Evolutionary conservation across 257 asterid genomes (phyloP), one percentile per base, ranked within the genome.

Genomic region (Solanum commersonii): DNA sequence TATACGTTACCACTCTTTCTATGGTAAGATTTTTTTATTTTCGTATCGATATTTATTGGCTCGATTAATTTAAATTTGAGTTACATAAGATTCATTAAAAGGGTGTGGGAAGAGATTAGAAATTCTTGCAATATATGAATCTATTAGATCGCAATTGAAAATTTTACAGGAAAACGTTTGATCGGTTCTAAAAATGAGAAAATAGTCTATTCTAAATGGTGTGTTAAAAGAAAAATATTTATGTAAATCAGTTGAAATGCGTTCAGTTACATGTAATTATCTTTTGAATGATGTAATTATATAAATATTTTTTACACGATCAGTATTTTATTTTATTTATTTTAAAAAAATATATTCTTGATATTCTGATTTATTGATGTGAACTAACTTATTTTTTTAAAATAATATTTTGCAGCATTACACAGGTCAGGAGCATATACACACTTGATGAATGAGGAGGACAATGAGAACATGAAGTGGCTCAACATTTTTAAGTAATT

Each of bases 1-100:
- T 71, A 83, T 93, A 76, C 93, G 95, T 25, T 93, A 88, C 90
- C 95, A 93, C 40, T 93, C 95, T 12, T 93, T 93, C 87, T 93
- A 93, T 67, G 84, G 84, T 79, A 44, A 44, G 20, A 3, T 77
- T 56, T 18, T 56, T 56, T 56, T 18, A 1, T 6, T 56, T 56
- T 18, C 11, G 65, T 56, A 56, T 56, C 10, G 2, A 20, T 59
- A 59, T 5, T 25, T n/a, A 65, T 12, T 65, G 9, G 0, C 34
- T 12, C 4, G 34, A 25, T 29, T 14, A 29, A 12, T 68, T 27
- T 2, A 68, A 14, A 68, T 68, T 68, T 8, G 2, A 29, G 11
- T 68, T 10, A 2, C 22, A 29, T 29, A n/a, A 65, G 72, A 65
- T 5, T 25, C 34, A 12, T 25, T 25, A 25, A 5, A 25, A 25